Base-by-base conservation (phyloP, 2,329 filamentous ascomycete genomes). In the Tolypocladium pustulatum region DNA sequence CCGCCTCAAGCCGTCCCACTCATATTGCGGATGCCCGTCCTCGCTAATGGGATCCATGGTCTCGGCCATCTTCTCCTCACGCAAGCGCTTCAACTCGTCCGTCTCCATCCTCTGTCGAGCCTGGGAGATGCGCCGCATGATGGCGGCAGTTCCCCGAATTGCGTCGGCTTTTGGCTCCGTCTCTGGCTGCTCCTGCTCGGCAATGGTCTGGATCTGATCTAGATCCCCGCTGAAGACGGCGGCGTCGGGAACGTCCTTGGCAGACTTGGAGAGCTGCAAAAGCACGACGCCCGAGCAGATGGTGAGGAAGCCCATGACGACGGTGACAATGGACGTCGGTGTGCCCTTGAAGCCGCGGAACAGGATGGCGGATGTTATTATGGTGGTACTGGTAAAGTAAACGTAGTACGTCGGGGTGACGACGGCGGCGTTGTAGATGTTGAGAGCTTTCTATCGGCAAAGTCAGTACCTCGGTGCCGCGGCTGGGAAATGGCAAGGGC, bases 341-440 rank as follows among this genome's bases (percentile, higher is more conserved):
- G 90, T 90, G 40, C 93, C 94, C 69, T 96, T 93, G 81, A 99
- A 97, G 9, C 94, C 94, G 62, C 86, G 87, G 74, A 97, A 97
- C 3, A 99, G 78, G 54, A 99, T 86, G 4, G 92, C 89, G 0
- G 93, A 97, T 7, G 92, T 95, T 65, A 97, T 84, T 64, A 99
- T 97, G 25, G 94, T 97, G 6, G 91, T 89, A 65, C 88, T 96
- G 43, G 94, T 99, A 72, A 99, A 99, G 77, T 95, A 93, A 64
- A 99, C 94, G 72, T 99, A 99, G 76, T 99, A 99, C 2, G 94
- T 99, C 0, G 94, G 94, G 0, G 94, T 99, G 60, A 99, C 94
- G 64, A 99, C 82, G 9, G 94, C 93, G 41, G 94, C 94, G 68
- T 99, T 97, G 80, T 93, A 97, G 55, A 99, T 75, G 69, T 99